Base-by-base conservation (phyloP, 164 flowering plant species). In the Cinnamomum micranthum region DNA sequence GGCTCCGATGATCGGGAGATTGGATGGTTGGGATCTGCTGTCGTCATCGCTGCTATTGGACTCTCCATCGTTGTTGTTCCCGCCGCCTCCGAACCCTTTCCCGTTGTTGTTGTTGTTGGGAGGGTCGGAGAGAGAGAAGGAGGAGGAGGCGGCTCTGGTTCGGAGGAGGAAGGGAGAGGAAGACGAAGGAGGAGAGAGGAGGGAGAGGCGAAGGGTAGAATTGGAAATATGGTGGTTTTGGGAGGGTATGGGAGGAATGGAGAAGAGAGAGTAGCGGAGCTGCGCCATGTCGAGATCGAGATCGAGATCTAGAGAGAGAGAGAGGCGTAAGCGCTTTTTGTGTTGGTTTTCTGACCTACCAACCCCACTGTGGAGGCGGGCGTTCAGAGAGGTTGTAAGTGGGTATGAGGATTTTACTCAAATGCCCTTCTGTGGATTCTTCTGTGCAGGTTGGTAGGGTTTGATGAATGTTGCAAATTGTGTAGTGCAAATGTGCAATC, bases 1-100 rank as follows among this genome's bases (percentile, higher is more conserved):
- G 19, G 88, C 80, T 52, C 93, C 93, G 17, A 91, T 60, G 7
- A 88, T 60, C 23, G 97, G 94, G 28, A 86, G 68, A 41, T 64
- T 81, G 24, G 75, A 78, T 0, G 71, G 74, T 79, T 72, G 51
- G 75, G 82, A n/a, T 78, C 80, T 17, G 75, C 68, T 65, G 25
- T 27, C 76, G 14, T 65, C 76, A 10, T 67, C 25, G 31, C 62
- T 77, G 82, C n/a, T 13, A 72, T 35, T 33, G 6, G 55, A 70
- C 13, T 71, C 75, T 19, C 69, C 80, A 10, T 82, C 81, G 17
- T 50, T 58, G 35, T 31, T 60, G 15, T 71, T 71, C 28, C 72
- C 71, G 55, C 77, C 77, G 65, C 27, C 73, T 6, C 71, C 68
- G 25, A 23, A 55, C 10, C 80, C 71, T 20, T 24, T 52, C 31